Conservation (phyloP, 352 stramenopile species). For the Halophytophthora batemanensis region DNA sequence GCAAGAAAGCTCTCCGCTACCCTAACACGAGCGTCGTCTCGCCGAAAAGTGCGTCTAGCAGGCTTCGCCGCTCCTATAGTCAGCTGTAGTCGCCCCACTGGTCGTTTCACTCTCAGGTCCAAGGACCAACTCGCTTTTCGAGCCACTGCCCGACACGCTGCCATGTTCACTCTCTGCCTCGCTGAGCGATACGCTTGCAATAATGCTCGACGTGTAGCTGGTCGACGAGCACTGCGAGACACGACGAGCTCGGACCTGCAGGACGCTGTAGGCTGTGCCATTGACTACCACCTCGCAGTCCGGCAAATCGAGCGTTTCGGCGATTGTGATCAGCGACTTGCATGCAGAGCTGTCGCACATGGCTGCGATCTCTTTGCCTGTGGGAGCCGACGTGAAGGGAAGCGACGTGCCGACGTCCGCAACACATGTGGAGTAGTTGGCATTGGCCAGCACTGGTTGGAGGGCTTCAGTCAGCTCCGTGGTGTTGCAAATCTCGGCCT, state of each 20-base stretch:
- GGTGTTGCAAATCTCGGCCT: slow-evolving; percentile 17
- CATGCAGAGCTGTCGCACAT: slow-evolving; percentile 19
- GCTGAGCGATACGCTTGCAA: slow-evolving; percentile 3
- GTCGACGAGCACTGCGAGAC: slow-evolving; percentile 11
- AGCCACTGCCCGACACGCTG: too few species aligned
- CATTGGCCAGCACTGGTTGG: slow-evolving; percentile 2
- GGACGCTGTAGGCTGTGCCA: slow-evolving; percentile 16
- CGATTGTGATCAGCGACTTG: slow-evolving; percentile 5
- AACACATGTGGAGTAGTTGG: slow-evolving; percentile 6
- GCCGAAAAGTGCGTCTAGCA: too few species aligned
- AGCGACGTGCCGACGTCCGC: slow-evolving; percentile 8
- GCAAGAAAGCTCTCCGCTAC: too few species aligned
- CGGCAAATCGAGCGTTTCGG: slow-evolving; percentile 8
- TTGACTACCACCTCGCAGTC: slow-evolving; percentile 15
- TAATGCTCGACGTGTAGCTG: slow-evolving; percentile 10
- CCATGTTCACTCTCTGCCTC: neutral
- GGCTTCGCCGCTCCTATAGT: too few species aligned
- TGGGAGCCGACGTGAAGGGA: slow-evolving; percentile 10
- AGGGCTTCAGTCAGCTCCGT: slow-evolving; percentile 8
- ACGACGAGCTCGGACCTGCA: slow-evolving; percentile 9
- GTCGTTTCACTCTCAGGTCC: too few species aligned
- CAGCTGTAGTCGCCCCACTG: too few species aligned
- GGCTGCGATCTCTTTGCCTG: slow-evolving; percentile 6
- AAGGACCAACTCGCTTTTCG: too few species aligned
- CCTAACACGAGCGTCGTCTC: too few species aligned